These are phyloP conservation scores for Rostrohypoxylon terebratum DNA, from an alignment of 495 filamentous ascomycete species.

Conservation along the genomic window DNA sequence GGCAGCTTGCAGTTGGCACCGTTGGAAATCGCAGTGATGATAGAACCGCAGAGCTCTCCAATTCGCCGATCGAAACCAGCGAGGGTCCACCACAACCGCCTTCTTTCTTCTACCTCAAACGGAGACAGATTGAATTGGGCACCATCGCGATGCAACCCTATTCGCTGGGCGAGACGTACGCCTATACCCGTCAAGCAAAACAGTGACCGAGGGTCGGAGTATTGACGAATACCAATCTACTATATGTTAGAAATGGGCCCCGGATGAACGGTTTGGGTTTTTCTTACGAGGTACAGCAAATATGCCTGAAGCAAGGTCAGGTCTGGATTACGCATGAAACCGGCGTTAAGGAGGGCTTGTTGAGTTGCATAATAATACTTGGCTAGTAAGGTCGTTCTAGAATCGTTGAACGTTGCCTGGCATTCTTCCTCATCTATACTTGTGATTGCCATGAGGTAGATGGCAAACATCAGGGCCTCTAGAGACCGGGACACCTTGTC, in stretches of 20 bases:
- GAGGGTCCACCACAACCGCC: conserved; percentile 80
- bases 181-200: conserved; percentile 72
- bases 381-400: conserved; percentile 55
- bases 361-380: conserved; percentile 64
- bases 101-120: conserved; percentile 75
- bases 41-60: conserved; percentile 72
- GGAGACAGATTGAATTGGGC: conserved; percentile 68
- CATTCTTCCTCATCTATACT: conserved; percentile 66
- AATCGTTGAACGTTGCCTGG: conserved; percentile 61
- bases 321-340: conserved; percentile 67
- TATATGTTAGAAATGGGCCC: conserved; percentile 45
- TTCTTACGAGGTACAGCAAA: conserved; percentile 65
- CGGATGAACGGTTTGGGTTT: conserved; percentile 7
- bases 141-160: conserved; percentile 76
- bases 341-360: conserved; percentile 68
- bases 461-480: conserved; percentile 68
- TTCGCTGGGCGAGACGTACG: conserved; percentile 73
- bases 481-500: conserved; percentile 60
- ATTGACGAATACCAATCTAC: conserved; percentile 59
- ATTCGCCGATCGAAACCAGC: conserved; percentile 72
- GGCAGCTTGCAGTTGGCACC: conserved; percentile 62
- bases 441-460: conserved; percentile 66
- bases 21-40: conserved; percentile 67
- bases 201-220: conserved; percentile 61
- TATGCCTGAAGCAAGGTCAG: conserved; percentile 66